phyloP scores from a whole-genome alignment of 163 green algal species.

The Coccomyxa subellipsoidea region DNA sequence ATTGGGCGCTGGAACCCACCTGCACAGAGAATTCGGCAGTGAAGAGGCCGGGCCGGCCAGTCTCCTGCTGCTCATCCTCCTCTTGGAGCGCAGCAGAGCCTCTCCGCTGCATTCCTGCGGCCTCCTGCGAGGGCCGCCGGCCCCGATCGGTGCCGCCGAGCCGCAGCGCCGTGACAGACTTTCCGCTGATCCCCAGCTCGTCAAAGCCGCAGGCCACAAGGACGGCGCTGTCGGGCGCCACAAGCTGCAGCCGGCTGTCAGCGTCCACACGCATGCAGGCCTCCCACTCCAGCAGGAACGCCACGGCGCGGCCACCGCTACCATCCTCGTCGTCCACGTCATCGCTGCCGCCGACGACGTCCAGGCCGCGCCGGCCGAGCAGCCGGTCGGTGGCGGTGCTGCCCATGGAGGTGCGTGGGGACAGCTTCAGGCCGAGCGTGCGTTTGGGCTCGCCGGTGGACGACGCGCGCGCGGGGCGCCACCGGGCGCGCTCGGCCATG shows the following conservation, averaged over 20 bases:
- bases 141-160: not conserved
- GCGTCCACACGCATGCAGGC: not conserved
- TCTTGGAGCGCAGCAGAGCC: not conserved
- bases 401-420: not conserved
- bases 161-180: not conserved
- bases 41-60: not conserved
- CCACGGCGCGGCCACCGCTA: not conserved
- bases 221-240: not conserved
- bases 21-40: constrained; percentile 4
- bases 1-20: too few relatives aligned
- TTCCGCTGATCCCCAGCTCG: constrained; percentile 3
- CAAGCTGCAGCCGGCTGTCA: constrained; percentile 2
- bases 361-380: not conserved
- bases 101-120: not conserved
- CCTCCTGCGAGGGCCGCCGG: not conserved
- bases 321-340: not conserved
- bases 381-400: constrained; percentile 1
- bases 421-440: not conserved
- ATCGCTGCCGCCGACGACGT: not conserved
- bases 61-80: constrained; percentile 1
- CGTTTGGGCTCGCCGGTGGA: not conserved
- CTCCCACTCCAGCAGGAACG: not conserved
- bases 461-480: not conserved
- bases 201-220: constrained; percentile 13
- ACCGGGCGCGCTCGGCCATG: not conserved